Base-by-base conservation (phyloP, 331 rosid genomes). In the Pyracantha coccinea region DNA sequence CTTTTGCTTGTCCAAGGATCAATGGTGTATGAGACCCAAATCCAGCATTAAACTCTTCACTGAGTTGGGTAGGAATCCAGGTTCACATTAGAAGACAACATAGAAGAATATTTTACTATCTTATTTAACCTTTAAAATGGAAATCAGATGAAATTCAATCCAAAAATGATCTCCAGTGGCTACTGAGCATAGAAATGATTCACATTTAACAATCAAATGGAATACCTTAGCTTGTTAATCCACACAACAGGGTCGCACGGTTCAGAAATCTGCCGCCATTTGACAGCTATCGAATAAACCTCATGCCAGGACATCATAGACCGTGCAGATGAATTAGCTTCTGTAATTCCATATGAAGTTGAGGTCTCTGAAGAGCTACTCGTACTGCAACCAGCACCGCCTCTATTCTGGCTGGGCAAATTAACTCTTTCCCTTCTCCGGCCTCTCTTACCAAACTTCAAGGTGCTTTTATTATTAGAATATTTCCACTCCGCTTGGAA, bases 201-300 rank as follows among this genome's bases (percentile, higher is more conserved):
- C 45, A 38, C 45, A 38, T 10, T 2, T 10, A 38, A 38, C 45
- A 38, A 38, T 38, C 45, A 38, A 0, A 38, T 66, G 55, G 58
- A 77, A 66, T 88, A 94, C 99, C 99, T 90, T 77, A 92, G 82
- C 82, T 90, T 92, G 89, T 92, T 92, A 83, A 92, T 88, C 99
- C 99, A 94, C 82, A 92, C 89, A 85, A 94, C 93, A 53, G 99
- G 97, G 67, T 94, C 99, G 77, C 95, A 92, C 33, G 99, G 99
- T 85, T 94, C 97, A 58, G 99, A 86, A 83, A 94, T 87, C 79
- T 94, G 99, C 78, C 99, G 85, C 99, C 99, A 94, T 85, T 86
- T 92, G 78, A 89, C 93, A 84, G 97, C 99, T 47, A 88, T 31
- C 9, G 97, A 85, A 82, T 92, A 94, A 78, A 92, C 82, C 69